Evolutionary conservation across 2,329 filamentous ascomycete genomes (phyloP).

Genomic region (Xylariaceae sp.): DNA sequence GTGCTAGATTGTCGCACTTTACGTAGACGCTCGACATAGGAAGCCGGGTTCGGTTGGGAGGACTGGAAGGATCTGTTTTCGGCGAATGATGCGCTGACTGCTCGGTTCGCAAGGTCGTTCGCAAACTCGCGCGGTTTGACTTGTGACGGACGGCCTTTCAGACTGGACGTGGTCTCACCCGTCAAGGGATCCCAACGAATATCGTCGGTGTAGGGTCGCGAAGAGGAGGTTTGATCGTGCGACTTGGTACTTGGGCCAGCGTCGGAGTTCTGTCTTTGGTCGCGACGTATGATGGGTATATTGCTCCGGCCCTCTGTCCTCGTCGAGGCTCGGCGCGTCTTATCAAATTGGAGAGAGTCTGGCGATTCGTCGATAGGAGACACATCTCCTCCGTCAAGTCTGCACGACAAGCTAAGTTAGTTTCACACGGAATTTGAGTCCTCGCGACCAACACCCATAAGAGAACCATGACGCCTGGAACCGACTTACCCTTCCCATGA

Average conservation of each 20-base stretch:
- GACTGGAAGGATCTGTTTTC: constrained; percentile 26
- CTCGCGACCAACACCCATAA: not conserved
- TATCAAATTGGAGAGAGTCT: constrained; percentile 33
- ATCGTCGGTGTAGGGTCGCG: constrained; percentile 35
- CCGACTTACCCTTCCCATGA: constrained; percentile 40
- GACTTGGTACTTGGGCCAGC: constrained; percentile 34
- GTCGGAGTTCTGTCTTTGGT: constrained; percentile 43
- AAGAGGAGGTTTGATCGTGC: constrained; percentile 33
- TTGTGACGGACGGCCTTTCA: constrained; percentile 51
- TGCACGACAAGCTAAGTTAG: constrained; percentile 26
- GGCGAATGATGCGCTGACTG: constrained; percentile 23
- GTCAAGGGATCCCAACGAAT: constrained; percentile 62
- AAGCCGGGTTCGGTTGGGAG: constrained; percentile 29
- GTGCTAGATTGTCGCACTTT: constrained; percentile 35
- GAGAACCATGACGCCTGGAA: not conserved
- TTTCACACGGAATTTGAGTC: constrained; percentile 4
- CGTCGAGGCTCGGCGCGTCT: constrained; percentile 21
- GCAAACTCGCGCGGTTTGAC: constrained; percentile 50
- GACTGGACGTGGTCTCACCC: constrained; percentile 57
- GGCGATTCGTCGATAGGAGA: constrained; percentile 49
- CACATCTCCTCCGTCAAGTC: constrained; percentile 37
- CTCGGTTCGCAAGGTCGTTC: constrained; percentile 33
- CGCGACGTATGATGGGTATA: constrained; percentile 49
- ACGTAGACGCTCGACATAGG: constrained; percentile 44
- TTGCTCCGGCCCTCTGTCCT: constrained; percentile 35